Conservation (phyloP, 129 eudicot genomes). For the Escallonia herrerae region DNA sequence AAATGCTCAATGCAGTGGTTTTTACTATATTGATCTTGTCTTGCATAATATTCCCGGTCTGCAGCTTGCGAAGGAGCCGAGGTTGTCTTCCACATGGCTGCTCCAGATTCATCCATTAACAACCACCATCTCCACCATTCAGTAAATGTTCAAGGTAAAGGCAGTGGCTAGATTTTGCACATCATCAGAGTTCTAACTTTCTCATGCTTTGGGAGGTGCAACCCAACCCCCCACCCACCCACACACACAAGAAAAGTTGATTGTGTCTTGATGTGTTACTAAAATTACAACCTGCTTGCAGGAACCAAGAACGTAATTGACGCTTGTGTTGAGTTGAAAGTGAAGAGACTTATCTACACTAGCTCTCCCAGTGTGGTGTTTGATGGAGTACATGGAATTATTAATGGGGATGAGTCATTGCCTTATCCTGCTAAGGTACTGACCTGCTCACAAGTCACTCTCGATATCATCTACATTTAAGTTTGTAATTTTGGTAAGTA, state of each 20-base stretch:
- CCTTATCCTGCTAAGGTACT: conserved; percentile 85
- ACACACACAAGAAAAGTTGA: no score
- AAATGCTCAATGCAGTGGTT: not conserved
- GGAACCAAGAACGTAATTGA: conserved; percentile 89
- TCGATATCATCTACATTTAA: not conserved
- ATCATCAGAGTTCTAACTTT: not conserved
- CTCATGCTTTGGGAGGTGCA: not conserved
- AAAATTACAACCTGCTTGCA: conserved; percentile 12
- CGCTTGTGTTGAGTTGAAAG: conserved; percentile 68
- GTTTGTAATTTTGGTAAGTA: no score
- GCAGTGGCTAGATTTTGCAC: not conserved
- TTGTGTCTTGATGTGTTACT: not conserved
- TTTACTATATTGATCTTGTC: not conserved
- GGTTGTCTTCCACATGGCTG: conserved; percentile 97
- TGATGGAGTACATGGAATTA: conserved; percentile 63
- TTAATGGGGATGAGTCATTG: conserved; percentile 67
- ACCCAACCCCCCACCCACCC: no score
- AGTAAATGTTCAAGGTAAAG: conserved; percentile 74
- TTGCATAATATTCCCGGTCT: conserved; percentile 7
- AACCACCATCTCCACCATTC: conserved; percentile 76
- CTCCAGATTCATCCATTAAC: conserved; percentile 84
- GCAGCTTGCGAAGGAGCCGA: conserved; percentile 86
- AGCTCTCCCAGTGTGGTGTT: conserved; percentile 93
- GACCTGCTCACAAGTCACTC: not conserved
- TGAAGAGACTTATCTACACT: conserved; percentile 78